A percentile compares a stretch with the other conserved stretches of the same genome.
Conservation (phyloP, 768 basidiomycete species). For the Boletus sensibilis region DNA sequence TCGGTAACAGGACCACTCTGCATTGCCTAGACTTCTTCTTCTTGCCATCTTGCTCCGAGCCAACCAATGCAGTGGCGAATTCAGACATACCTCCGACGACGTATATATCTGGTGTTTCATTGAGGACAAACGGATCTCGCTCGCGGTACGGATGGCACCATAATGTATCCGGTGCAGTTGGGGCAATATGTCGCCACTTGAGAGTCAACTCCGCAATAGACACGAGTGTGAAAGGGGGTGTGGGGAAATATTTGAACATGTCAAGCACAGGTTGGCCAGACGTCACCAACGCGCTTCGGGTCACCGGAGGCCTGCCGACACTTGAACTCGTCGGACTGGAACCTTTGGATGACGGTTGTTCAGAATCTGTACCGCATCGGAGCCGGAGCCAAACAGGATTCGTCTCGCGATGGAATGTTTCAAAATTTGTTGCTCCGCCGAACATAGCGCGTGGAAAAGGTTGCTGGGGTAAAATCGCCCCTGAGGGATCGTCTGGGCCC, state of each 20-base stretch:
- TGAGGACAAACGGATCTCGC: slow-evolving; percentile 85
- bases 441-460: slow-evolving; percentile 92
- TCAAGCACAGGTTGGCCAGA: slow-evolving; percentile 95
- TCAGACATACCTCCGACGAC: slow-evolving; percentile 87
- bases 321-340: slow-evolving; percentile 1
- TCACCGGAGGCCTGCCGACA: slow-evolving; percentile 23
- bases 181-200: slow-evolving; percentile 95
- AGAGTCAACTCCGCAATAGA: slow-evolving; percentile 77
- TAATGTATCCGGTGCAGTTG: slow-evolving; percentile 96
- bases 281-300: slow-evolving; percentile 71
- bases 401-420: slow-evolving; percentile 74
- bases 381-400: slow-evolving; percentile 88
- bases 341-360: slow-evolving; percentile 14
- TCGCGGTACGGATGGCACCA: slow-evolving; percentile 96
- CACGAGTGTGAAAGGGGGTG: slow-evolving; percentile 68
- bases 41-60: slow-evolving; percentile 33
- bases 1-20: slow-evolving; percentile 79
- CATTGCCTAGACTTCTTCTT: slow-evolving; percentile 40
- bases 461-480: slow-evolving; percentile 90
- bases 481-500: slow-evolving; percentile 85
- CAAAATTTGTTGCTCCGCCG: slow-evolving; percentile 52
- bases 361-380: slow-evolving; percentile 41
- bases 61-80: slow-evolving; percentile 74
- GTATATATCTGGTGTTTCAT: slow-evolving; percentile 87
- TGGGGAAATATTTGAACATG: slow-evolving; percentile 87